These are phyloP conservation scores for Vigna mungo DNA, from an alignment of 306 rosid genomes.

Conservation along the genomic window DNA sequence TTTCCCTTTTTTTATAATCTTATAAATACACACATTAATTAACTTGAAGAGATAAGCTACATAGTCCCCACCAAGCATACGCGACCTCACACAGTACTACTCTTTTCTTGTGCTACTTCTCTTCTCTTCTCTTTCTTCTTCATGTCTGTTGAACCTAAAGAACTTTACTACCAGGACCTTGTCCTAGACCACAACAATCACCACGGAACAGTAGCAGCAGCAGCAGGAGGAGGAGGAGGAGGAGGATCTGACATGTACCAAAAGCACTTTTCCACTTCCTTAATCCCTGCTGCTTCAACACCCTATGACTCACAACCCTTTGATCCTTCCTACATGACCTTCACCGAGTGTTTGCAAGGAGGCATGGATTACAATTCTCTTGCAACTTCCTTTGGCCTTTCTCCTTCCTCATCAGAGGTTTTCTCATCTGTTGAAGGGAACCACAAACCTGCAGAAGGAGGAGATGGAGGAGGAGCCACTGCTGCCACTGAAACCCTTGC, in stretches of 20 bases:
- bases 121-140: slow-evolving; percentile 36
- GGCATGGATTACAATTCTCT: slow-evolving; percentile 68
- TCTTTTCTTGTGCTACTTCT: slow-evolving; percentile 14
- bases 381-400: slow-evolving; percentile 64
- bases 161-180: slow-evolving; percentile 57
- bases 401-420: slow-evolving; percentile 70
- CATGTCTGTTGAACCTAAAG: slow-evolving; percentile 74
- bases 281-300: slow-evolving; percentile 43
- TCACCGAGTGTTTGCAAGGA: slow-evolving; percentile 67
- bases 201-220: slow-evolving; percentile 5
- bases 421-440: slow-evolving; percentile 57
- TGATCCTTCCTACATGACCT: slow-evolving; percentile 61
- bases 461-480: slow-evolving; percentile 10
- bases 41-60: slow-evolving; percentile 48
- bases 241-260: slow-evolving; percentile 47
- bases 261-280: slow-evolving; percentile 44
- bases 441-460: slow-evolving; percentile 44
- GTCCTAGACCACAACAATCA: slow-evolving; percentile 53
- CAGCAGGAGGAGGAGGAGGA: not conserved
- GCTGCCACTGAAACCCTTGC: slow-evolving; percentile 50
- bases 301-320: slow-evolving; percentile 51
- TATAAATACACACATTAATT: slow-evolving; percentile 46
- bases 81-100: slow-evolving; percentile 15
- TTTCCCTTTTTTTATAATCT: not conserved
- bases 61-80: slow-evolving; percentile 42